Conservation (phyloP, 768 basidiomycete genomes). For the Udeniomyces megalosporus region DNA sequence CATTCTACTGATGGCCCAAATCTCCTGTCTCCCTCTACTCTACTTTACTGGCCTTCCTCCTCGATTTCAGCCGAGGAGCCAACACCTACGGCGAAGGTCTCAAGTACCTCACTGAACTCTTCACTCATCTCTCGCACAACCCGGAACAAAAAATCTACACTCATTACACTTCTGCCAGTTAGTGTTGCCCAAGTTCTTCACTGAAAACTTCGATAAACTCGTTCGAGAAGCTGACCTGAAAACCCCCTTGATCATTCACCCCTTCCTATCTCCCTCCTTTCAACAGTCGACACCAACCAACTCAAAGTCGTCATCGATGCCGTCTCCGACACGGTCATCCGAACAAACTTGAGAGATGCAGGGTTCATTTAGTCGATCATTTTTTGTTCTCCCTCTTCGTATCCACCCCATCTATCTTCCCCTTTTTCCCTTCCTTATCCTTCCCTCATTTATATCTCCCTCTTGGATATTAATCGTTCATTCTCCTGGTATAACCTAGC, state of each 20-base stretch:
- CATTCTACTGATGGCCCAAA: too few species aligned
- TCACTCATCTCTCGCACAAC: neutral
- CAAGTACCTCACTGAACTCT: neutral
- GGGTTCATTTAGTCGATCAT: too few species aligned
- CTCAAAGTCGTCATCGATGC: neutral
- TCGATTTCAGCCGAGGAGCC: neutral
- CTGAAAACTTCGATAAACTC: too few species aligned
- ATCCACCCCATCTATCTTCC: too few species aligned
- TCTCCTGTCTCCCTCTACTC: too few species aligned
- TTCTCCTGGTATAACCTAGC: too few species aligned
- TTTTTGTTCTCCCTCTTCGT: too few species aligned
- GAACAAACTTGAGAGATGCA: neutral
- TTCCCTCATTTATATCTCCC: too few species aligned
- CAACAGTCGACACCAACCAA: neutral
- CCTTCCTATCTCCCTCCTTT: neutral
- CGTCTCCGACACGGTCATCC: conserved; percentile 1
- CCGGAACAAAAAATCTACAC: neutral
- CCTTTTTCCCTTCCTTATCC: too few species aligned
- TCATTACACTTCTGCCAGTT: neutral
- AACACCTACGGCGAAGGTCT: neutral
- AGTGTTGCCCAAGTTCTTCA: neutral
- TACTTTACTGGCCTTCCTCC: too few species aligned
- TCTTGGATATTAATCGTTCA: too few species aligned
- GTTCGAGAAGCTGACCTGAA: too few species aligned
- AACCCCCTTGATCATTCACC: neutral